Base-by-base conservation (phyloP, 768 basidiomycete species). In the Aureoboletus auriporus region DNA sequence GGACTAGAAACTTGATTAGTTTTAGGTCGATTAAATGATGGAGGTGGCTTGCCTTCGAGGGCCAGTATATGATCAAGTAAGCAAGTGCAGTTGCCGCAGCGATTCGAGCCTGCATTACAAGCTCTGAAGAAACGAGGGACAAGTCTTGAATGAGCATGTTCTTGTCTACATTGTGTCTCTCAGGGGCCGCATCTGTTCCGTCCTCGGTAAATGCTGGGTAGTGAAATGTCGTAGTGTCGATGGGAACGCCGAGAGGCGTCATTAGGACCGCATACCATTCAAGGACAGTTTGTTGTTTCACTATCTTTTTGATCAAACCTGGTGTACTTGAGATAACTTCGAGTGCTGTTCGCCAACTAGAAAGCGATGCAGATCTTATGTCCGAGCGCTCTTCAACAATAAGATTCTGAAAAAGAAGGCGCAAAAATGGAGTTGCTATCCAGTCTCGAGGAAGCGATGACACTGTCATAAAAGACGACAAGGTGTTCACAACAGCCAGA, bases 141-240 rank as follows among this genome's bases (percentile, higher is more conserved):
- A 93, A 71, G 63, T 99, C 96, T 62, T 97, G 94, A 5, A 79
- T 75, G 20, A 97, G 74, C 84, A 98, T 93, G 50, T 87, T 88
- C 74, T 93, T 98, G 72, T 99, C 96, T 29, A 98, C 91, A 58
- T 96, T 93, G 64, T 98, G 91, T 39, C 83, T 78, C 63, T 91
- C 86, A 0, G 75, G 70, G 16, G 27, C 38, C 2, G 70, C 66
- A 20, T 74, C 71, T 6, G 68, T 66, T 9, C 76, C 77, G 46
- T 78, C 73, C 13, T 70, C 67, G 1, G 74, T 62, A n/a, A 78
- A 65, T 4, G 75, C 71, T 4, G 85, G 80, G 39, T 76, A 75
- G 65, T 86, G 84, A 61, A 97, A 93, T 13, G 75, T 70, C 0
- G 80, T 67, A 0, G 79, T 60, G 52, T 94, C 84, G 55, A 97